Base-by-base conservation (phyloP, 306 rosid species). In the Cotoneaster glaucophyllus region DNA sequence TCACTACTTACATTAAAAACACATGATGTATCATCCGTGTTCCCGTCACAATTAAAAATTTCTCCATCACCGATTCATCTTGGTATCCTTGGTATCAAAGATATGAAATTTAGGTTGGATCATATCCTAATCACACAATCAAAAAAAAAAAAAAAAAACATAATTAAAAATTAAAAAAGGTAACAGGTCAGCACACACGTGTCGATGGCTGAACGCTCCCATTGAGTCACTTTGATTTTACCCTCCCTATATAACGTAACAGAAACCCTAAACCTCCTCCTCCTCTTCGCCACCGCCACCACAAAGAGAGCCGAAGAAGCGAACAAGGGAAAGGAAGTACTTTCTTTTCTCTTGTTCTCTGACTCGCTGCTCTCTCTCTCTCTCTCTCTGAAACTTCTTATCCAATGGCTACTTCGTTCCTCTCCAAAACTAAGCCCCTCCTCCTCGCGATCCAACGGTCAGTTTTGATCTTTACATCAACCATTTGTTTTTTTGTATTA, bases 371-470 rank as follows among this genome's bases (percentile, higher is more conserved):
- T 57, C 71, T 63, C 19, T 67, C 24, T 66, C 28, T 28, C 18
- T 58, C 29, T 24, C 15, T 61, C 24, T 66, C 28, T 28, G 21
- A 52, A 6, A 19, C 18, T 2, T 28, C 11, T 37, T 14, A 26
- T 24, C 65, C 8, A 48, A 76, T 81, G 84, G 80, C 77, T 69
- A 8, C 53, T 45, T 45, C 52, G 34, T 31, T 59, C 45, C 81
- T 81, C 80, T 54, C 80, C 5, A 77, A 71, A 43, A 26, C 75
- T 28, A 81, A 50, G 74, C 67, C 48, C 31, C 44, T 76, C 10
- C 69, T 21, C 25, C 31, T 11, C 52, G 65, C 56, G 52, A 61
- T 76, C n/a, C 31, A n/a, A 31, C 58, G 75, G 77, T 76, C 18
- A 4, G 24, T n/a, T 11, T n/a, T 56, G 8, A 24, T 10, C 63